Evolutionary conservation across 2,329 filamentous ascomycete genomes (phyloP).

Genomic region (Fusarium sublunatum): DNA sequence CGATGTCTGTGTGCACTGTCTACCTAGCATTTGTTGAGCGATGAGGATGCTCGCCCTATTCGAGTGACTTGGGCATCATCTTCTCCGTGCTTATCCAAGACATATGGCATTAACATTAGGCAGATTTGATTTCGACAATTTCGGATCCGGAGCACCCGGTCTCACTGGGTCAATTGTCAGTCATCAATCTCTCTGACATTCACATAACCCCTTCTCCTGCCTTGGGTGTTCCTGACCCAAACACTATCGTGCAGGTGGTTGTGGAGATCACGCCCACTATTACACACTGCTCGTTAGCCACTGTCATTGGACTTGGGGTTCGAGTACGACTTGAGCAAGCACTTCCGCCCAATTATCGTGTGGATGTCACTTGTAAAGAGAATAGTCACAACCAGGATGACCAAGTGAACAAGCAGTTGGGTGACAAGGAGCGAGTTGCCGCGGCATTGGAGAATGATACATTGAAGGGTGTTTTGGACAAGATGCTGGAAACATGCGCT

Average conservation of each 20-base stretch:
- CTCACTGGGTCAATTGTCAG: conserved; percentile 90
- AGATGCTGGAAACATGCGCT: conserved; percentile 90
- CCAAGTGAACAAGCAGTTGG: conserved; percentile 95
- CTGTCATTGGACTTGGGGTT: conserved; percentile 93
- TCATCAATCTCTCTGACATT: conserved; percentile 97
- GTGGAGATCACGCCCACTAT: conserved; percentile 96
- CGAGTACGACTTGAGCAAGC: conserved; percentile 91
- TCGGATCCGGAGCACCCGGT: conserved; percentile 97
- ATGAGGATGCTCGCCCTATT: background rate
- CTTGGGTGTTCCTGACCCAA: conserved; percentile 56
- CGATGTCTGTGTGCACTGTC: background rate
- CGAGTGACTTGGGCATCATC: background rate
- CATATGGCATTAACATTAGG: conserved; percentile 33
- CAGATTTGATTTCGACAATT: conserved; percentile 93
- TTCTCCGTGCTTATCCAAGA: background rate
- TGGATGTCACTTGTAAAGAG: conserved; percentile 94
- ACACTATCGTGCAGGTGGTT: conserved; percentile 76
- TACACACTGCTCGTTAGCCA: conserved; percentile 95
- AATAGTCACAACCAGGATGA: conserved; percentile 95
- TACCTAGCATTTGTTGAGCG: background rate
- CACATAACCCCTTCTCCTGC: conserved; percentile 67
- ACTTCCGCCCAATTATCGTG: conserved; percentile 88
- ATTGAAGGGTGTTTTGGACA: conserved; percentile 85
- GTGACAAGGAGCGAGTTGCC: conserved; percentile 95
- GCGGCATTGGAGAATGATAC: conserved; percentile 95